phyloP scores from a whole-genome alignment of 106 monocot species.

The Apostasia ramifera region DNA sequence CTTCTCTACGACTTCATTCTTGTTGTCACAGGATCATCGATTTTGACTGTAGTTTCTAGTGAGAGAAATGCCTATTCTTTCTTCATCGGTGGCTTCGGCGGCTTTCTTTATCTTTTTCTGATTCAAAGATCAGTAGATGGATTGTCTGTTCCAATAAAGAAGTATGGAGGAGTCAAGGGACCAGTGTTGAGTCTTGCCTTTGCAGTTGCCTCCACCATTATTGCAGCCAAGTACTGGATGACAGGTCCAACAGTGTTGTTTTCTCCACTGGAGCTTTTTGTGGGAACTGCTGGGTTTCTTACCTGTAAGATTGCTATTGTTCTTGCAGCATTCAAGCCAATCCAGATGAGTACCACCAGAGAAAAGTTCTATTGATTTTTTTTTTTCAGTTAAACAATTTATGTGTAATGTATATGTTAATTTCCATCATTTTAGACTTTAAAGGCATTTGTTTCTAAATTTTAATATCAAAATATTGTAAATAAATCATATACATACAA shows the following conservation, averaged over 20 bases:
- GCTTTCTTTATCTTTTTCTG: constrained; percentile 48
- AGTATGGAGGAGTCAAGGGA: constrained; percentile 22
- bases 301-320: constrained; percentile 61
- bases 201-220: constrained; percentile 11
- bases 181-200: constrained; percentile 35
- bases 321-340: constrained; percentile 63
- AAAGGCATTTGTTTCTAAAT: no score
- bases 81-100: constrained; percentile 42
- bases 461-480: no score
- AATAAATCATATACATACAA: no score
- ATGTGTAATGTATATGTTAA: no score
- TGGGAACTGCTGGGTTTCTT: constrained; percentile 62
- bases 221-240: constrained; percentile 31
- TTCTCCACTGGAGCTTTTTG: constrained; percentile 46
- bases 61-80: constrained; percentile 36
- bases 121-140: constrained; percentile 67
- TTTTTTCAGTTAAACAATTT: no score
- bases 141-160: constrained; percentile 14
- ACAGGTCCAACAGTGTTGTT: constrained; percentile 22
- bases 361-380: no score
- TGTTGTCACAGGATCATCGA: constrained; percentile 23
- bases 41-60: constrained; percentile 17
- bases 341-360: constrained; percentile 10
- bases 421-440: no score
- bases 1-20: constrained; percentile 58